A percentile compares a stretch with the other conserved stretches of the same genome.
Evolutionary conservation across 129 eudicot species (phyloP).

Genomic region (Tanacetum coccineum): DNA sequence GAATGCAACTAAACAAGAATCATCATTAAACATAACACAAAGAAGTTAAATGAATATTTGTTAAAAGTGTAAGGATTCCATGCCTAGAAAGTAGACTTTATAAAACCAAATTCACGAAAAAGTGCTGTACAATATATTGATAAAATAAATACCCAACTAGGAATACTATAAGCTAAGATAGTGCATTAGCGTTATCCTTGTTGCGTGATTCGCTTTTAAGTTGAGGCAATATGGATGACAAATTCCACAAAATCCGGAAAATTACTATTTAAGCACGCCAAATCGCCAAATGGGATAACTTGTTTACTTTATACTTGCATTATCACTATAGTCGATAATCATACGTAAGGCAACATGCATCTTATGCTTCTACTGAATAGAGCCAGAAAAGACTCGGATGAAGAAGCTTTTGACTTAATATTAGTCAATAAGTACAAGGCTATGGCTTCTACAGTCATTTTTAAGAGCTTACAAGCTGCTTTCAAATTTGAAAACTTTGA

Average conservation of each 20-base stretch:
- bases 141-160: neutral
- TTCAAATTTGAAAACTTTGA: too few species aligned
- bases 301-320: too few species aligned
- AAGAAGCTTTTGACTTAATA: neutral
- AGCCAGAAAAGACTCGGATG: too few species aligned
- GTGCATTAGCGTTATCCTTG: neutral
- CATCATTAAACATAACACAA: slow-evolving; percentile 19
- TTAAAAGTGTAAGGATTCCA: slow-evolving; percentile 17
- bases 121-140: slow-evolving; percentile 5
- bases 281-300: too few species aligned
- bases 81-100: slow-evolving; percentile 15
- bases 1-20: slow-evolving; percentile 21
- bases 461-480: too few species aligned
- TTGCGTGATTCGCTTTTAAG: neutral
- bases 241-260: neutral
- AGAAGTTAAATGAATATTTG: slow-evolving; percentile 1
- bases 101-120: neutral
- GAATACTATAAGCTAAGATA: neutral
- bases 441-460: too few species aligned
- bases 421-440: neutral
- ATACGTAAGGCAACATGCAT: too few species aligned
- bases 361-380: too few species aligned
- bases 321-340: too few species aligned
- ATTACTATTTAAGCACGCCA: neutral
- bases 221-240: neutral